Base-by-base conservation (phyloP, 352 stramenopile species). In the Phytophthora quininea region DNA sequence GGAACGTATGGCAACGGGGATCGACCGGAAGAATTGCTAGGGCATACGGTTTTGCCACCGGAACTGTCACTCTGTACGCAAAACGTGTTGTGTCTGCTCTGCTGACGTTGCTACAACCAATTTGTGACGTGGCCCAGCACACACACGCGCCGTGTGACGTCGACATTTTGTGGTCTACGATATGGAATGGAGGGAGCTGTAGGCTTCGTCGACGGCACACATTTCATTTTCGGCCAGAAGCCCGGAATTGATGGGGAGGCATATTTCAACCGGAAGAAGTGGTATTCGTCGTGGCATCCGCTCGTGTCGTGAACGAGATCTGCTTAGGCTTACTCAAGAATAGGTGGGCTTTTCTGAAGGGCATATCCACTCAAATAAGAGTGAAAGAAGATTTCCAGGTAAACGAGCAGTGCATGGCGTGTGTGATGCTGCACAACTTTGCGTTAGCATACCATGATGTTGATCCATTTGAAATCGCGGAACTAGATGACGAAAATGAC, bases 281-380 rank as follows among this genome's bases (percentile, higher is more conserved):
- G 43, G 3, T 62, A 54, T 24, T 48, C 10, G 10, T 40, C 10
- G 6, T 40, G 35, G 35, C 35, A 40, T 40, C 35, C 6, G 40
- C 58, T 1, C 58, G 58, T 8, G 59, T 66, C 1, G 10, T 67
- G 0, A 61, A 56, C 31, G 52, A 67, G 27, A 67, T 60, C 15
- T 61, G 32, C 24, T 56, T 66, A 31, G 60, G 60, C 1, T 5
- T 15, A 0, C 19, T 52, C 4, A 67, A 61, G 33, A 67, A 67
- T 14, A 42, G 60, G 2, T 67, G 60, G 51, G 24, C 11, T 3
- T 67, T 45, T 2, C 43, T 67, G 2, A 32, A 61, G 1, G 59
- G 43, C 7, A 14, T 67, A 0, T 29, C 42, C 4, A 67, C 45
- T 1, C 59, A 61, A 12, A 61, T 67, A 11, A 24, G 19, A 24